Evolutionary conservation across 257 asterid genomes (phyloP).

Genomic region (Thymus mandschuricus): DNA sequence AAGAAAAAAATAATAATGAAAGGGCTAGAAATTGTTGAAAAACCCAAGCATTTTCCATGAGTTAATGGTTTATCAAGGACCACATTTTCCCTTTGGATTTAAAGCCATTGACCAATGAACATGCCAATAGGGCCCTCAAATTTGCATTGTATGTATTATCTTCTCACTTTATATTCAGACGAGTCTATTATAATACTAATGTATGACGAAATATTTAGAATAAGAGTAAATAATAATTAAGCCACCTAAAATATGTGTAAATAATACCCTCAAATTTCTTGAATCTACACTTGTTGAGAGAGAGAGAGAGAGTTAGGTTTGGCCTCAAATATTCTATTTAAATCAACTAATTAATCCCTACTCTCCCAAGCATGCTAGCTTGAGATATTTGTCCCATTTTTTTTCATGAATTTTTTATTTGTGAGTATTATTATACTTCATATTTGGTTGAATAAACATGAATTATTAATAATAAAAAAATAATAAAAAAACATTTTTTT

Average conservation of each 20-base stretch:
- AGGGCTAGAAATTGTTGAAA: slow-evolving; percentile 1
- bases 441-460: slow-evolving; percentile 13
- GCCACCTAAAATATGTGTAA: slow-evolving; percentile 20
- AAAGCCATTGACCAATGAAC: slow-evolving; percentile 55
- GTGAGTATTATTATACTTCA: too few species aligned
- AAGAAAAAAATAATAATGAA: background rate
- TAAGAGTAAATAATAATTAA: background rate
- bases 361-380: slow-evolving; percentile 30
- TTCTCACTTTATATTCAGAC: too few species aligned
- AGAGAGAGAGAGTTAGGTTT: slow-evolving; percentile 35
- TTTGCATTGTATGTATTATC: background rate
- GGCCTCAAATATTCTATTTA: slow-evolving; percentile 22
- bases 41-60: slow-evolving; percentile 30
- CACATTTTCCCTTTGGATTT: slow-evolving; percentile 37
- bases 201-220: too few species aligned
- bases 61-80: slow-evolving; percentile 42
- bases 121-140: slow-evolving; percentile 43
- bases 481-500: background rate
- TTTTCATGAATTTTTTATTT: background rate
- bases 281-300: slow-evolving; percentile 25
- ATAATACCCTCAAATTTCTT: slow-evolving; percentile 24
- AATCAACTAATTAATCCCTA: slow-evolving; percentile 8
- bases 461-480: background rate
- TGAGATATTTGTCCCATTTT: slow-evolving; percentile 24
- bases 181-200: too few species aligned